Percentiles rank a stretch among this genome's conserved stretches.
These are phyloP conservation scores for Rhodotorula paludigena DNA, from an alignment of 768 basidiomycete genomes.

Conservation along the genomic window DNA sequence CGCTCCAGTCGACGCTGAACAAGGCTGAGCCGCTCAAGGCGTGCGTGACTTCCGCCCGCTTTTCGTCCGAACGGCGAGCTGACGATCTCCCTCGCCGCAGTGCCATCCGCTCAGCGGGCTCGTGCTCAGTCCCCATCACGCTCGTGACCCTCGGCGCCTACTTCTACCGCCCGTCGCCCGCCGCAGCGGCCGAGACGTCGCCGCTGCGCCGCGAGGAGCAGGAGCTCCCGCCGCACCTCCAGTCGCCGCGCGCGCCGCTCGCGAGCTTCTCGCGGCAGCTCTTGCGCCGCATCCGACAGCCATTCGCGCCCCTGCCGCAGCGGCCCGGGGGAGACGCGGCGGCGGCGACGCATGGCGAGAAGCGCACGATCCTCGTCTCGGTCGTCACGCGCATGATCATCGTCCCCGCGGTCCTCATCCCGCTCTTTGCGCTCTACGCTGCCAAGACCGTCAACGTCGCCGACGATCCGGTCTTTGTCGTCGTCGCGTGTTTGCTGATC, in stretches of 20 bases:
- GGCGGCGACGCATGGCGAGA: conserved; percentile 5
- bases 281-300: conserved; percentile 1
- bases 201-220: conserved; percentile 8
- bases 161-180: conserved; percentile 55
- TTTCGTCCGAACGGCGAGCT: background rate
- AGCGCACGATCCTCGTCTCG: conserved; percentile 70
- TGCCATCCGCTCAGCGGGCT: conserved; percentile 63
- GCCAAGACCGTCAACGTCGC: conserved; percentile 48
- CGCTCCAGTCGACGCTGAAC: conserved; percentile 67
- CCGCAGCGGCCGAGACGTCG: conserved; percentile 18
- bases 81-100: conserved; percentile 1
- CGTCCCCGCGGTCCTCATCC: conserved; percentile 71
- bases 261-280: conserved; percentile 4
- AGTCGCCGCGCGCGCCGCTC: background rate
- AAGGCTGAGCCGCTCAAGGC: conserved; percentile 49
- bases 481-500: conserved; percentile 75
- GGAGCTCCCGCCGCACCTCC: conserved; percentile 34
- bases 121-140: conserved; percentile 80
- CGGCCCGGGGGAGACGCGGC: background rate
- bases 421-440: conserved; percentile 64
- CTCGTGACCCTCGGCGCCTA: conserved; percentile 88
- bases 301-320: conserved; percentile 10
- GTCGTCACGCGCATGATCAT: conserved; percentile 82
- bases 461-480: conserved; percentile 55
- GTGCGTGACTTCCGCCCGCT: conserved; percentile 16